Evolutionary conservation across 2,329 filamentous ascomycete species (phyloP).

Genomic region (Arthrobotrys pseudoclavata): DNA sequence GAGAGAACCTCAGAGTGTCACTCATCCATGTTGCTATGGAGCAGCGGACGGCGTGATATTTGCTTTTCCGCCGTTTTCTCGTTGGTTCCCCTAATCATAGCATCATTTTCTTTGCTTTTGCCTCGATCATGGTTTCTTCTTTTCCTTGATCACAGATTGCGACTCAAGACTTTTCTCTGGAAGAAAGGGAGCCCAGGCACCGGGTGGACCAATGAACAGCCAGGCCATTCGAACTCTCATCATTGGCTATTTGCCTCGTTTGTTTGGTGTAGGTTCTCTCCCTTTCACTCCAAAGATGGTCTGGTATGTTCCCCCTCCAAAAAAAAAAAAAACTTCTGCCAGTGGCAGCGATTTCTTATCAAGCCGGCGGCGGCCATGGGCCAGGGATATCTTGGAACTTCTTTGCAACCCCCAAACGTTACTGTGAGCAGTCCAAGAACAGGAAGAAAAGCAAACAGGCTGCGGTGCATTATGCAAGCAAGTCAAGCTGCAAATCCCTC

Average conservation of each 20-base stretch:
- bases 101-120: constrained; percentile 20
- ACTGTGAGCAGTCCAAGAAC: background rate
- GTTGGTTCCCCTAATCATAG: constrained; percentile 27
- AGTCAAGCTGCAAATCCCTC: constrained; percentile 59
- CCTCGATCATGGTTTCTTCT: constrained; percentile 37
- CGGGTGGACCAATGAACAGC: constrained; percentile 37
- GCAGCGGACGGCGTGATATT: constrained; percentile 21
- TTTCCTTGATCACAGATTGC: constrained; percentile 56
- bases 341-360: constrained; percentile 56
- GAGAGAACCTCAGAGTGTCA: no score
- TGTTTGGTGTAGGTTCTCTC: constrained; percentile 11
- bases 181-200: constrained; percentile 42
- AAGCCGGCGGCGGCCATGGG: constrained; percentile 52
- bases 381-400: constrained; percentile 50
- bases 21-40: constrained; percentile 58
- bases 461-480: constrained; percentile 40
- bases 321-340: constrained; percentile 41
- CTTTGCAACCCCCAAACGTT: constrained; percentile 44
- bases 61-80: constrained; percentile 48
- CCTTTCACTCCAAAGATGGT: no score
- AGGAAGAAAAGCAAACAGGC: constrained; percentile 42
- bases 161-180: constrained; percentile 24
- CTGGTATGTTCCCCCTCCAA: no score
- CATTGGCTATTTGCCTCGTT: constrained; percentile 29
- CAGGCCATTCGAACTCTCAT: constrained; percentile 34